Evolutionary conservation across 108 stramenopile species (phyloP), one percentile per base, ranked within the genome.

Genomic region (Cyclotella choctawhatcheeana): DNA sequence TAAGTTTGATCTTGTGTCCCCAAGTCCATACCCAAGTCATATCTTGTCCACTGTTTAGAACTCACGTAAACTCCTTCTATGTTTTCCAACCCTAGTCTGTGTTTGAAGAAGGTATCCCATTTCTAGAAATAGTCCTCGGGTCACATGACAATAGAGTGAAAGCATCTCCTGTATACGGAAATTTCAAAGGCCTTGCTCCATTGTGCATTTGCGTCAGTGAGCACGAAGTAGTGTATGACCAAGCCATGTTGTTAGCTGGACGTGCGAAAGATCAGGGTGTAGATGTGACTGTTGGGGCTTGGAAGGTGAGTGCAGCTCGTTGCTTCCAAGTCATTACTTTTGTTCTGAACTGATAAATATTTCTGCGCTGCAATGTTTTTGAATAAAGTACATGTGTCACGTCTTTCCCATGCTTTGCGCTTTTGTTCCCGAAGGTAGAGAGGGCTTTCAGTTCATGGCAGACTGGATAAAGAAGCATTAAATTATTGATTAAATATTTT

Each of bases 201-300:
- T 58, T 93, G 7, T 93, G 92, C 60, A 69, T 93, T 2, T 79
- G 89, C 54, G 88, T 85, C 0, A 89, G 88, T 17, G 79, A 88
- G 61, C 92, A 93, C 58, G 92, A 93, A 79, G 85, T 84, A 33
- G 84, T 85, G 5, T 90, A 88, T 56, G 92, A 93, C 44, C 88
- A 89, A 80, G 66, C 85, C 25, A 82, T 90, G 47, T 53, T 82
- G 0, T 50, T 90, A 33, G 85, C 84, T 0, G 83, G 86, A 50
- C 69, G 72, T 33, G 92, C 86, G 12, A 73, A 84, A 43, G 53
- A 69, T 1, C 67, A 79, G 13, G 82, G 84, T 35, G 89, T 90
- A 4, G 69, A 77, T 32, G 89, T 89, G 1, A 86, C 88, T 0
- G 35, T 93, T 37, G 88, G 86, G 22, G 76, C 87, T 17, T 93